Percentiles rank a stretch among this genome's conserved stretches.
phyloP scores from a whole-genome alignment of 2,329 filamentous ascomycete species.

The Aspergillus floridensis region DNA sequence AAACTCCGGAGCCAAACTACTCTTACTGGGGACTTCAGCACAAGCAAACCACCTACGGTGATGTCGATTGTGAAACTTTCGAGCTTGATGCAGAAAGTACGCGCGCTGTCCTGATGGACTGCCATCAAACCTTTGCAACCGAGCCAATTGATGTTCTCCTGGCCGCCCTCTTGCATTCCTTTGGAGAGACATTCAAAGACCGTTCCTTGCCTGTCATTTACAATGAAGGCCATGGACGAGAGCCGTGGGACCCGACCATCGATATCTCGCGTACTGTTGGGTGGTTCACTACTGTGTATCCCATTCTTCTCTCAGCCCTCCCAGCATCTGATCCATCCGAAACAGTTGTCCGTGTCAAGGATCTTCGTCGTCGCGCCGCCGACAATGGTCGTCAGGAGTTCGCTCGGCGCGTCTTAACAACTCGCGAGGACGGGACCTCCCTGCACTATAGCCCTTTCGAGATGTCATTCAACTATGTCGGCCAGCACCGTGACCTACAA shows the following conservation, averaged over 20 bases:
- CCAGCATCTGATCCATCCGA: constrained; percentile 28
- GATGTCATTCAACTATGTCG: constrained; percentile 44
- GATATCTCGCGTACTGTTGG: constrained; percentile 52
- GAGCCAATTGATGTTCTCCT: constrained; percentile 40
- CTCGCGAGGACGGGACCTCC: constrained; percentile 30
- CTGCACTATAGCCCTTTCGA: constrained; percentile 44
- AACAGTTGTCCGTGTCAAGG: constrained; percentile 39
- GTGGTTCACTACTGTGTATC: constrained; percentile 53
- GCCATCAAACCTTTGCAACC: constrained; percentile 33
- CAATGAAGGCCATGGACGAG: constrained; percentile 51
- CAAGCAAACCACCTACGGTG: constrained; percentile 33
- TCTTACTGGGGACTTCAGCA: constrained; percentile 36
- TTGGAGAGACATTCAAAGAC: constrained; percentile 44
- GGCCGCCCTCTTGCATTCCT: constrained; percentile 43
- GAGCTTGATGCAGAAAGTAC: constrained; percentile 31
- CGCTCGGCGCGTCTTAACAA: constrained; percentile 31
- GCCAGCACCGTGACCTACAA: constrained; percentile 44
- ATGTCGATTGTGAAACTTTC: constrained; percentile 36
- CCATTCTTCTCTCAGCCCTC: constrained; percentile 37
- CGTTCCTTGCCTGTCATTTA: constrained; percentile 43
- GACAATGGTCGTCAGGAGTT: constrained; percentile 43
- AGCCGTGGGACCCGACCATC: constrained; percentile 45
- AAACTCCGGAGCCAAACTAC: constrained; percentile 31
- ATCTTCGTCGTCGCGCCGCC: constrained; percentile 35
- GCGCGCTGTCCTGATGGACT: constrained; percentile 29